Evolutionary conservation across 495 filamentous ascomycete genomes (phyloP).

Genomic region (Aspergillus steynii): DNA sequence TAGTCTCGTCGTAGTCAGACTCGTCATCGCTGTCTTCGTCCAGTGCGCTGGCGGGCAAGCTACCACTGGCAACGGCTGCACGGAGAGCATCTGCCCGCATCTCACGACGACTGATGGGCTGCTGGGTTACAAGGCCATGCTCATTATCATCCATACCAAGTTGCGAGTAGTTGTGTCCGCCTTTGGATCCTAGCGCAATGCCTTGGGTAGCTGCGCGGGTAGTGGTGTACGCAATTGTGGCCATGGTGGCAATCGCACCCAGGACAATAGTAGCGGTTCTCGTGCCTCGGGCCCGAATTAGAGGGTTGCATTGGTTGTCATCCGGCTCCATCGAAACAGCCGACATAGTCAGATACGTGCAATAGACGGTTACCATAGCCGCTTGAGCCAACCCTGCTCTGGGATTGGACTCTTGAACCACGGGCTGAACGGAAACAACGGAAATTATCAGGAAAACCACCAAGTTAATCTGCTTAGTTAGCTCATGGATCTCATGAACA

Average conservation of each 20-base stretch:
- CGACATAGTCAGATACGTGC: slow-evolving; percentile 97
- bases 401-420: slow-evolving; percentile 87
- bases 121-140: slow-evolving; percentile 86
- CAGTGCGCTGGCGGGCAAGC: slow-evolving; percentile 86
- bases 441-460: slow-evolving; percentile 81
- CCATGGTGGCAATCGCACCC: slow-evolving; percentile 93
- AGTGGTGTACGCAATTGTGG: slow-evolving; percentile 96
- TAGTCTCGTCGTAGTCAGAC: slow-evolving; percentile 57
- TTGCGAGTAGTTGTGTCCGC: slow-evolving; percentile 58
- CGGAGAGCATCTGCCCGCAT: slow-evolving; percentile 93
- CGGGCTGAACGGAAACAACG: slow-evolving; percentile 82
- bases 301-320: slow-evolving; percentile 89
- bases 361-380: slow-evolving; percentile 97
- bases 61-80: slow-evolving; percentile 86
- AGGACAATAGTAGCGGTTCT: slow-evolving; percentile 85
- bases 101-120: slow-evolving; percentile 76
- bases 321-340: slow-evolving; percentile 99
- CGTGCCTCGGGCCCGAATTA: slow-evolving; percentile 86
- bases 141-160: slow-evolving; percentile 69
- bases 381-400: slow-evolving; percentile 93
- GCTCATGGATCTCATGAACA: background rate
- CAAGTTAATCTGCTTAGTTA: slow-evolving; percentile 68
- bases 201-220: slow-evolving; percentile 95
- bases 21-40: slow-evolving; percentile 76
- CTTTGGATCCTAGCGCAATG: slow-evolving; percentile 73